phyloP scores from a whole-genome alignment of 2,329 filamentous ascomycete species.

The Ceratocystis papillata region DNA sequence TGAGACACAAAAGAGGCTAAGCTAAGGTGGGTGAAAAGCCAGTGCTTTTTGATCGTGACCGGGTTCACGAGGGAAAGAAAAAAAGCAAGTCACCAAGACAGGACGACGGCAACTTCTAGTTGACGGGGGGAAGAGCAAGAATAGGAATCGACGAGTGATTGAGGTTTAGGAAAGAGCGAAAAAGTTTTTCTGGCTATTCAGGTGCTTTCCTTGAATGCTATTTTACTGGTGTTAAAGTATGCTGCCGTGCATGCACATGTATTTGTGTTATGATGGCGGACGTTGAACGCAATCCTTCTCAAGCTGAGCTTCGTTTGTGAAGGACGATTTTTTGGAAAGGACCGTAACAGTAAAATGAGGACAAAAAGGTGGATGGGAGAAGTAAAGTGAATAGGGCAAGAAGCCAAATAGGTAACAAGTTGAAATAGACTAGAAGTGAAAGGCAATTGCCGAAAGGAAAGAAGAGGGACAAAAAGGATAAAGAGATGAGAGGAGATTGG shows the following conservation, averaged over 20 bases:
- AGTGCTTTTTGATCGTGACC: neutral
- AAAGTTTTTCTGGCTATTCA: neutral
- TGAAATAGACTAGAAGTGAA: conserved; percentile 5
- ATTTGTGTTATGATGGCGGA: neutral
- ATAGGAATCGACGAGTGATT: conserved; percentile 16
- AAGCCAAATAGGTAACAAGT: neutral
- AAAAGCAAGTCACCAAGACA: conserved; percentile 1
- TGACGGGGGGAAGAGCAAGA: conserved; percentile 4
- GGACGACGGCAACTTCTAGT: neutral
- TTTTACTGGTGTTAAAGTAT: neutral
- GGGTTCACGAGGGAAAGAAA: neutral
- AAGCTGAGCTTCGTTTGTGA: conserved; percentile 2
- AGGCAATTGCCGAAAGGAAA: conserved; percentile 11
- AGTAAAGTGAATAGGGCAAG: conserved; percentile 3
- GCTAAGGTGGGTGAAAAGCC: neutral
- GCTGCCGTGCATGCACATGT: neutral
- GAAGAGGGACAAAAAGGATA: neutral
- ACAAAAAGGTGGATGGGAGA: neutral
- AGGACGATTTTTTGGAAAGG: neutral
- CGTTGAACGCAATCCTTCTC: conserved; percentile 1
- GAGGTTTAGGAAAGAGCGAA: neutral
- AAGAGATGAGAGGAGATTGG: neutral
- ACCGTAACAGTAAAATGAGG: neutral
- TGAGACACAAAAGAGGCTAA: conserved; percentile 1
- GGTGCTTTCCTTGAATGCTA: neutral